These are phyloP conservation scores for Fusarium ambrosium DNA, from an alignment of 2,329 filamentous ascomycete genomes.

Conservation along the genomic window DNA sequence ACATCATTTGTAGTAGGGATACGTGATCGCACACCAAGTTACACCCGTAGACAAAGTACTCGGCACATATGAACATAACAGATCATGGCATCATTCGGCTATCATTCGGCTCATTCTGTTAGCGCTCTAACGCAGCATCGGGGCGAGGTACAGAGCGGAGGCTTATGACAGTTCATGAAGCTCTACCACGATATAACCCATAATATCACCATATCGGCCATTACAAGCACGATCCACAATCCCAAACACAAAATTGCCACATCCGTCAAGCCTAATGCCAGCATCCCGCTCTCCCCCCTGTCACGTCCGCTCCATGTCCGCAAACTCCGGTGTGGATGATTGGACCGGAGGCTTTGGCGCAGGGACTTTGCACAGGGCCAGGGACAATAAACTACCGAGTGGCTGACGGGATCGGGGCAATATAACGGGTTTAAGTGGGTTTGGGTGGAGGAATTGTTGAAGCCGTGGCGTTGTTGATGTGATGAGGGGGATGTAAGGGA, in stretches of 20 bases:
- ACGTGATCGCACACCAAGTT: background rate
- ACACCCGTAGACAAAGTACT: background rate
- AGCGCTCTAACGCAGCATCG: background rate
- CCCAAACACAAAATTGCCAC: background rate
- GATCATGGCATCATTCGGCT: background rate
- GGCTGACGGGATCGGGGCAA: slow-evolving; percentile 1
- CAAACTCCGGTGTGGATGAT: background rate
- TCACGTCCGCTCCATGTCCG: background rate
- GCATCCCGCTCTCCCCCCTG: background rate
- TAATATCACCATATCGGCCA: background rate
- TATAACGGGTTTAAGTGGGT: background rate
- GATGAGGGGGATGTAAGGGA: background rate
- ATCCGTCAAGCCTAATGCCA: background rate
- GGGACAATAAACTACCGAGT: background rate
- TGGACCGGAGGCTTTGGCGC: background rate
- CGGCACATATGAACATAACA: background rate
- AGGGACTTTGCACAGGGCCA: background rate
- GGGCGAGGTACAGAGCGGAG: background rate
- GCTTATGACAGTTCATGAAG: background rate
- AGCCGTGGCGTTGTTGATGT: background rate
- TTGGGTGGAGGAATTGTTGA: background rate
- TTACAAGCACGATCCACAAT: background rate
- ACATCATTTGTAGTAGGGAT: background rate
- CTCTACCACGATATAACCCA: background rate
- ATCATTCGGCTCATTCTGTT: background rate